Evolutionary conservation across 164 flowering plant species (phyloP).

Genomic region (Saururus chinensis): DNA sequence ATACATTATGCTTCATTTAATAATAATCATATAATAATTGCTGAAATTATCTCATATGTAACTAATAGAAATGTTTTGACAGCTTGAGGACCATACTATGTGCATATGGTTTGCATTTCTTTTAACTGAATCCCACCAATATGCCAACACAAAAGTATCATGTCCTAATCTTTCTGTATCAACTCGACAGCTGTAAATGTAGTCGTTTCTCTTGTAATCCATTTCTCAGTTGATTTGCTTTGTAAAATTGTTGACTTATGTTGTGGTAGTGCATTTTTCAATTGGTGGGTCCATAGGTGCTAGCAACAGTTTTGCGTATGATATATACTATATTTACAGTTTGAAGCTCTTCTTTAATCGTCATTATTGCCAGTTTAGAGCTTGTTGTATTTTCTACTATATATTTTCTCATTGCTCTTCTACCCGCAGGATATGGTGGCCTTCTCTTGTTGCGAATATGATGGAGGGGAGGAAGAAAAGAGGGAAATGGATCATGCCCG

Average conservation of each 20-base stretch:
- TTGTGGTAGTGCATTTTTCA: too few species aligned
- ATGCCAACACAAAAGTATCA: too few species aligned
- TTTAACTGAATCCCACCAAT: too few species aligned
- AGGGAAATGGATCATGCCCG: slow-evolving; percentile 55
- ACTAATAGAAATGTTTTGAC: too few species aligned
- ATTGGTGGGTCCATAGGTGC: too few species aligned
- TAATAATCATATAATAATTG: not conserved
- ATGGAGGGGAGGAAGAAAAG: slow-evolving; percentile 64
- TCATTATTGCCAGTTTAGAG: not conserved
- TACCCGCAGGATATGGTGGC: slow-evolving; percentile 89
- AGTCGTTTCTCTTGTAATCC: not conserved
- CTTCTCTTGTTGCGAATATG: slow-evolving; percentile 88
- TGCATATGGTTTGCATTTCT: too few species aligned
- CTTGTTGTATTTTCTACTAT: not conserved
- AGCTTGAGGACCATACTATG: too few species aligned
- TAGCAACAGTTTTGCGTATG: too few species aligned
- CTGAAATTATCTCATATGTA: too few species aligned
- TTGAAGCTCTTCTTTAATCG: too few species aligned
- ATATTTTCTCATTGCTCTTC: too few species aligned
- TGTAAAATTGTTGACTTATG: not conserved
- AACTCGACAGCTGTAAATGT: not conserved
- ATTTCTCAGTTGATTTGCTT: not conserved
- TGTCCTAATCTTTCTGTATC: not conserved
- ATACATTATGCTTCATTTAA: not conserved
- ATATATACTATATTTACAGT: too few species aligned